Evolutionary conservation across 176 grass and related monocot genomes (phyloP).

Genomic region (Themeda triandra): DNA sequence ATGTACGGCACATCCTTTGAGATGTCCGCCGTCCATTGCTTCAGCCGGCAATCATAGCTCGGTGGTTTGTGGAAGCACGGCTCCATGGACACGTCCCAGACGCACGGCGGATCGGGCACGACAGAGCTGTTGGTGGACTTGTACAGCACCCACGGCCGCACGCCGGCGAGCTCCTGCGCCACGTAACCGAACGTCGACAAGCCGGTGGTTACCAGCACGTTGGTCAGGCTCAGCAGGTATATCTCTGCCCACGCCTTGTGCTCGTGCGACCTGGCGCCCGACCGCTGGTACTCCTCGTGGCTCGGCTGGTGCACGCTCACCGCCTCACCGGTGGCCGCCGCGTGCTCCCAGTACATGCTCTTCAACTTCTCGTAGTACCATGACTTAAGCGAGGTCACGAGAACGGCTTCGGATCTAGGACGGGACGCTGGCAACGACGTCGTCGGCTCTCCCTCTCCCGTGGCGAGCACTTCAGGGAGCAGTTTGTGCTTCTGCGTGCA

Average conservation of each 20-base stretch:
- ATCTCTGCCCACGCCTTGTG: conserved; percentile 69
- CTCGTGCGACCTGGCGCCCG: conserved; percentile 37
- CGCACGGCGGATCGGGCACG: conserved; percentile 25
- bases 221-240: conserved; percentile 55
- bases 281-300: conserved; percentile 52
- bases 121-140: background rate
- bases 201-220: conserved; percentile 44
- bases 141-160: conserved; percentile 55
- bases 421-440: background rate
- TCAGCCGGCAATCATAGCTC: conserved; percentile 43
- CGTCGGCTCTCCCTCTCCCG: background rate
- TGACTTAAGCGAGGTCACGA: conserved; percentile 36
- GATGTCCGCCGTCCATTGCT: conserved; percentile 7
- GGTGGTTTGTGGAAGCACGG: conserved; percentile 62
- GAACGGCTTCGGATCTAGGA: conserved; percentile 11
- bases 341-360: conserved; percentile 62
- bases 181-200: conserved; percentile 74
- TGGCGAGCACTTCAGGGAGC: conserved; percentile 15
- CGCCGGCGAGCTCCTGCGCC: conserved; percentile 46
- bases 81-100: conserved; percentile 45
- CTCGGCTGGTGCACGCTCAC: conserved; percentile 69
- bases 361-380: conserved; percentile 56
- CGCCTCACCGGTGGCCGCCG: conserved; percentile 35
- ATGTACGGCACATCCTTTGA: conserved; percentile 47
- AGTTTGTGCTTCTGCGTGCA: conserved; percentile 23